Base-by-base conservation (phyloP, 2,329 filamentous ascomycete genomes). In the Fusarium heterosporum region DNA sequence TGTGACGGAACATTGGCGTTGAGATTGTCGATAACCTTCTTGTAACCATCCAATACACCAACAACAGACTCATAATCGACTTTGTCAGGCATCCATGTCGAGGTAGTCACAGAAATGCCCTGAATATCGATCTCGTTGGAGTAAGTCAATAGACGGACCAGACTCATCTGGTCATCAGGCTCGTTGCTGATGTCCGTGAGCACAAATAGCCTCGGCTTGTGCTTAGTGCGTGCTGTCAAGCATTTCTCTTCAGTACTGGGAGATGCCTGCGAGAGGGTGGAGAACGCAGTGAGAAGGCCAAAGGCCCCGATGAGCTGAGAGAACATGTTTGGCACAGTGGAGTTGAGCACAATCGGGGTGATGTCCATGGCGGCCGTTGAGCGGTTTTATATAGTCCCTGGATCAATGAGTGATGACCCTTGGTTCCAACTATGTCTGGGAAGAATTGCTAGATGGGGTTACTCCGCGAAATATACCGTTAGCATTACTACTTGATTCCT, bases 111-210 rank as follows among this genome's bases (percentile, higher is more conserved):
- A 1, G 80, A 77, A 8, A 83, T 69, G 0, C 80, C 82, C 45
- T 80, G 73, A 0, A 78, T 81, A 6, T 78, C 72, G 60, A 83
- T 81, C 55, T 83, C 76, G 54, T 84, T 82, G 12, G 77, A 71
- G 46, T 83, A 83, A 0, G 80, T 71, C 6, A 84, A 68, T 29
- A 80, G 78, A 3, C 81, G 78, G 3, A 80, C 78, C 1, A 83
- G 64, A 3, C 78, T 82, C 63, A 81, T 77, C 5, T 78, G 74
- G 64, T 83, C 81, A 52, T 83, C 80, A 0, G 80, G 80, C 61
- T 83, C 81, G 62, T 82, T 82, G 38, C 78, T 78, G 22, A 82
- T 81, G 30, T 83, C 80, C 5, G 78, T 78, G 14, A 81, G 51
- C 40, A 82, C 75, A 40, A 82, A 82, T 0, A 80, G 71, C 2